phyloP scores from a whole-genome alignment of 176 grass and related monocot species.

The Carex cristatella region DNA sequence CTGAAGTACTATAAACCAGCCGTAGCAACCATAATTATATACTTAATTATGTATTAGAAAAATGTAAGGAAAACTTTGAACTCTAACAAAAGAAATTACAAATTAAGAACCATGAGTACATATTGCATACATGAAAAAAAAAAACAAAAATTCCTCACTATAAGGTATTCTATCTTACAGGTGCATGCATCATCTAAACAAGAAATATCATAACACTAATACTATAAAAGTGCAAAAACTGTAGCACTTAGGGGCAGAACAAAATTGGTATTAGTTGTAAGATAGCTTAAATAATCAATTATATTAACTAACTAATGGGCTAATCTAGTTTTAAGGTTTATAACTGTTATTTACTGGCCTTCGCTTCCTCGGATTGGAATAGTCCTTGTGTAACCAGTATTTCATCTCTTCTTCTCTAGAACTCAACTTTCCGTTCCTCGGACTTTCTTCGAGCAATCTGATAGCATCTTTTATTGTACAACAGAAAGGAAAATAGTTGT shows the following conservation, averaged over 20 bases:
- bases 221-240: conserved; percentile 16
- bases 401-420: conserved; percentile 42
- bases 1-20: not conserved
- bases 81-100: not conserved
- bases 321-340: conserved; percentile 21
- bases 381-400: conserved; percentile 50
- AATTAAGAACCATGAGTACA: not conserved
- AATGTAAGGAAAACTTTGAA: not conserved
- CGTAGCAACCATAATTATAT: not conserved
- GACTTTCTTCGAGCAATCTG: conserved; percentile 22
- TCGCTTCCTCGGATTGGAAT: conserved; percentile 23
- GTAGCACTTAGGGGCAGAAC: not conserved
- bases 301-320: not conserved
- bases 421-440: conserved; percentile 28
- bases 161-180: conserved; percentile 12
- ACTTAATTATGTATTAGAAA: not conserved
- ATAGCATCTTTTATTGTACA: conserved; percentile 28
- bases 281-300: not conserved
- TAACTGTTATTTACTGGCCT: conserved; percentile 48
- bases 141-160: not conserved
- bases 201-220: conserved; percentile 20
- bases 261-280: conserved; percentile 11
- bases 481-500: not conserved
- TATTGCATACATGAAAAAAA: not conserved
- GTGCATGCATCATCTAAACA: conserved; percentile 13